Evolutionary conservation across 192 early-diverging fungal species (phyloP).

Genomic region (Entomortierella chlamydospora): DNA sequence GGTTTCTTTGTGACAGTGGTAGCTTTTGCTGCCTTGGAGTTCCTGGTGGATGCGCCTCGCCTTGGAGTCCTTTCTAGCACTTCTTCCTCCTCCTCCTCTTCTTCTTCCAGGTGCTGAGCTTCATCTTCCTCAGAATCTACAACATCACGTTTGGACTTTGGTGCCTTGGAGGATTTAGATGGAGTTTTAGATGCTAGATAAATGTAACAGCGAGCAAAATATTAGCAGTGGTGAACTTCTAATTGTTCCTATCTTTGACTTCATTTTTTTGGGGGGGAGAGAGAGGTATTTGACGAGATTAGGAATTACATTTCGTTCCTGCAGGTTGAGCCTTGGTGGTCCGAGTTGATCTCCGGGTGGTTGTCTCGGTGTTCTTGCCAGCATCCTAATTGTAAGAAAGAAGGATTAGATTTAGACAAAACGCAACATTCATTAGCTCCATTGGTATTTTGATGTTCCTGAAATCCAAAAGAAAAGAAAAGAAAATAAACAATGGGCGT

Average conservation of each 20-base stretch:
- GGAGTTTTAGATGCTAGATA: constrained; percentile 1
- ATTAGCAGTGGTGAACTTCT: background rate
- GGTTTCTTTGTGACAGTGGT: constrained; percentile 56
- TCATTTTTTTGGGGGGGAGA: no score
- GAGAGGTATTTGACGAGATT: no score
- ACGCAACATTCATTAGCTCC: no score
- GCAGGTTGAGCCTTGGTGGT: constrained; percentile 1
- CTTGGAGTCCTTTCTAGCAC: background rate
- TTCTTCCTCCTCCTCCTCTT: constrained; percentile 16
- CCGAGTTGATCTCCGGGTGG: constrained; percentile 19
- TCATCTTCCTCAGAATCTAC: constrained; percentile 1
- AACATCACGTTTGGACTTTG: background rate
- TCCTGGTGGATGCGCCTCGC: background rate
- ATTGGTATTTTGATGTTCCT: no score
- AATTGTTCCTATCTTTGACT: no score
- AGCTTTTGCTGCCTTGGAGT: constrained; percentile 55
- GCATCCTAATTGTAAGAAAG: background rate
- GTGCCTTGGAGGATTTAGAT: background rate
- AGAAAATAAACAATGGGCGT: background rate
- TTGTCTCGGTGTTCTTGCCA: background rate
- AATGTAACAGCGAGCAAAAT: constrained; percentile 15
- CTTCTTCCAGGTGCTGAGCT: background rate
- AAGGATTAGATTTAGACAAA: background rate
- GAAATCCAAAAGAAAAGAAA: background rate
- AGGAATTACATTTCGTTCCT: constrained; percentile 9